These are phyloP conservation scores for Paramyrothecium roridum DNA, from an alignment of 2,329 filamentous ascomycete genomes.

Conservation along the genomic window DNA sequence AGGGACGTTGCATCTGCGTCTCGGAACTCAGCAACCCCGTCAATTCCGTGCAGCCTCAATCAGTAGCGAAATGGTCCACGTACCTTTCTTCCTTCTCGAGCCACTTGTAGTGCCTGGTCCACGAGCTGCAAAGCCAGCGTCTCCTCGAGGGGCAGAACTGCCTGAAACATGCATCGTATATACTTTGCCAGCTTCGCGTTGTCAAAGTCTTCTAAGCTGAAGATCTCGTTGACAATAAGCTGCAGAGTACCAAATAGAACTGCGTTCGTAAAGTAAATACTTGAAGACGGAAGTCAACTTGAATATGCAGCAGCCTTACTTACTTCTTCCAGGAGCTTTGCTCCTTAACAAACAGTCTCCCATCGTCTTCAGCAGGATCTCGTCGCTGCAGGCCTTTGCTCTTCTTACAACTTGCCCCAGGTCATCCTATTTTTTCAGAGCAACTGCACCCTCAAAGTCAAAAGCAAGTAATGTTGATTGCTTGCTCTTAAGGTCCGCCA, in stretches of 20 bases:
- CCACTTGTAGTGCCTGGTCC: constrained; percentile 57
- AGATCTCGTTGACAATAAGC: constrained; percentile 68
- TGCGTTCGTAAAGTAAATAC: constrained; percentile 17
- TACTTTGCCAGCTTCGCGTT: constrained; percentile 67
- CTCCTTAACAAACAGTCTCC: constrained; percentile 61
- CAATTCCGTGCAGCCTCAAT: no score
- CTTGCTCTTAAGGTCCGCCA: constrained; percentile 57
- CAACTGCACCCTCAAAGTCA: constrained; percentile 73
- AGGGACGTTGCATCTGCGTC: constrained; percentile 38
- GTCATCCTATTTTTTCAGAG: constrained; percentile 65
- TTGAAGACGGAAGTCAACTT: not conserved
- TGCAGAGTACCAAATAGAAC: constrained; percentile 54
- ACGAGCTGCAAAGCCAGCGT: constrained; percentile 57
- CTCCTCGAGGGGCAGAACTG: constrained; percentile 57
- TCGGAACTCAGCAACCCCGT: not conserved
- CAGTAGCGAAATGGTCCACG: not conserved
- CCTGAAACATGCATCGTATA: constrained; percentile 72
- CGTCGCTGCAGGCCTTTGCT: constrained; percentile 39
- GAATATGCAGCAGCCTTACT: constrained; percentile 2
- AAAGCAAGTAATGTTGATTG: constrained; percentile 67
- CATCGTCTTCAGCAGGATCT: constrained; percentile 56
- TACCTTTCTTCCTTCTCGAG: constrained; percentile 47
- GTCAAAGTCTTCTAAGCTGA: constrained; percentile 53
- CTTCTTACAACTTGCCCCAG: constrained; percentile 58
- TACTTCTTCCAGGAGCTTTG: constrained; percentile 48